Percentiles rank a stretch among this genome's conserved stretches.
Evolutionary conservation across 371 early-diverging fungal genomes (phyloP).

Genomic region (Mycotypha africana): DNA sequence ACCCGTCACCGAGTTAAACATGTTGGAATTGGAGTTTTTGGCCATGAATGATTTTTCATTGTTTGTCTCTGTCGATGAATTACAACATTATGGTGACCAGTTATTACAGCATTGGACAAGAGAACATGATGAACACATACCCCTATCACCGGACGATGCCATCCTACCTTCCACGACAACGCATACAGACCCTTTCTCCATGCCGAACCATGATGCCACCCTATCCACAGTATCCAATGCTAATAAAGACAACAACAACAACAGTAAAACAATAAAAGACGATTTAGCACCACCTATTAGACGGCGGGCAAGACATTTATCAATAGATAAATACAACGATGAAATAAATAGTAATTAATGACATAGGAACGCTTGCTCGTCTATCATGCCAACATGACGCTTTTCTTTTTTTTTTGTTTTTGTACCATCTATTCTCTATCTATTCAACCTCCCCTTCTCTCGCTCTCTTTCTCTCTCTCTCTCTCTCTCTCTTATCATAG

Average conservation of each 20-base stretch:
- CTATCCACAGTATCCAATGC: too few relatives aligned
- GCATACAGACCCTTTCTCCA: too few relatives aligned
- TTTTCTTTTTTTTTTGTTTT: too few relatives aligned
- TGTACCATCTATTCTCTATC: too few relatives aligned
- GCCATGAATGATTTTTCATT: slow-evolving; percentile 73
- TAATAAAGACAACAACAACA: not conserved
- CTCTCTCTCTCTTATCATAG: too few relatives aligned
- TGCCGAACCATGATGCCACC: too few relatives aligned
- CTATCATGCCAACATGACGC: too few relatives aligned
- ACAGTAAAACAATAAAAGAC: not conserved
- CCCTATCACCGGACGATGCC: not conserved
- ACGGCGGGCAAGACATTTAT: slow-evolving; percentile 19
- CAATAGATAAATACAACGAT: slow-evolving; percentile 17
- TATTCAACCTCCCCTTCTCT: too few relatives aligned
- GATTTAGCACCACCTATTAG: slow-evolving; percentile 12
- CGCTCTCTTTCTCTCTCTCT: too few relatives aligned
- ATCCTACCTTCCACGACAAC: too few relatives aligned
- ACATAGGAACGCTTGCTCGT: too few relatives aligned
- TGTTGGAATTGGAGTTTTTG: slow-evolving; percentile 80
- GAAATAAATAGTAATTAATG: too few relatives aligned
- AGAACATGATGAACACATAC: slow-evolving; percentile 18
- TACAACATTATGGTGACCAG: slow-evolving; percentile 77
- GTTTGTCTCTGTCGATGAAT: slow-evolving; percentile 62
- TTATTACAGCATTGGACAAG: slow-evolving; percentile 55
- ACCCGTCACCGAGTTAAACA: slow-evolving; percentile 82